A percentile compares a stretch with the other conserved stretches of the same genome.
Conservation (phyloP, 371 early-diverging fungal species). For the Entomophthora muscae region DNA sequence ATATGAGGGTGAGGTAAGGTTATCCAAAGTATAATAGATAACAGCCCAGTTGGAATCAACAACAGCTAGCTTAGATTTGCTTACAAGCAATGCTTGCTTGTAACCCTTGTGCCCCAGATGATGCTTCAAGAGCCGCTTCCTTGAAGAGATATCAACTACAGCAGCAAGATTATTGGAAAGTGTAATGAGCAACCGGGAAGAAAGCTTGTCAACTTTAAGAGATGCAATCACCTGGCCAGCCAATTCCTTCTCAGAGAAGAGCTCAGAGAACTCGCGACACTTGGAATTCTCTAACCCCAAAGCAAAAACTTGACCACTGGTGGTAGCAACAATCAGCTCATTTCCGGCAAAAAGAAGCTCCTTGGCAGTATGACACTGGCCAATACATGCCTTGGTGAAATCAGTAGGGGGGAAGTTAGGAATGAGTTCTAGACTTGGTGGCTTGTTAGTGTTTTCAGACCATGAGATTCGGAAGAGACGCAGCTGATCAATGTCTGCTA, state of each 20-base stretch:
- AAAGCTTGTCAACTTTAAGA: neutral
- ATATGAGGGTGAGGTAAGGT: neutral
- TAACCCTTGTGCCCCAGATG: neutral
- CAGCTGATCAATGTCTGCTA: constrained; percentile 54
- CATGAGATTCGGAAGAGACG: constrained; percentile 38
- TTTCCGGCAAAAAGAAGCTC: neutral
- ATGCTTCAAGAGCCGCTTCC: neutral
- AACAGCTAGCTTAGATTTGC: neutral
- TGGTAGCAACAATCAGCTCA: neutral
- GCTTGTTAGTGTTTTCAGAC: neutral
- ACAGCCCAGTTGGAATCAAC: neutral
- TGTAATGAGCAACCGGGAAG: neutral
- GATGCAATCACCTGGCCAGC: neutral
- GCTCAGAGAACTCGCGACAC: neutral
- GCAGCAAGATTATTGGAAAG: neutral
- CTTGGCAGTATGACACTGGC: neutral
- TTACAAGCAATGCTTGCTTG: neutral
- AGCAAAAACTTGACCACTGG: neutral
- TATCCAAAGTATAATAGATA: neutral
- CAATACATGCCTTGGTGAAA: neutral
- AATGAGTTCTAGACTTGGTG: neutral
- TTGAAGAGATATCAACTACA: neutral
- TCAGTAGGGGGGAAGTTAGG: neutral
- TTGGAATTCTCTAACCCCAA: neutral
- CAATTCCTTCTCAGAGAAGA: neutral